Evolutionary conservation across 2,329 filamentous ascomycete genomes (phyloP).

Genomic region (Microascus cirrosus): DNA sequence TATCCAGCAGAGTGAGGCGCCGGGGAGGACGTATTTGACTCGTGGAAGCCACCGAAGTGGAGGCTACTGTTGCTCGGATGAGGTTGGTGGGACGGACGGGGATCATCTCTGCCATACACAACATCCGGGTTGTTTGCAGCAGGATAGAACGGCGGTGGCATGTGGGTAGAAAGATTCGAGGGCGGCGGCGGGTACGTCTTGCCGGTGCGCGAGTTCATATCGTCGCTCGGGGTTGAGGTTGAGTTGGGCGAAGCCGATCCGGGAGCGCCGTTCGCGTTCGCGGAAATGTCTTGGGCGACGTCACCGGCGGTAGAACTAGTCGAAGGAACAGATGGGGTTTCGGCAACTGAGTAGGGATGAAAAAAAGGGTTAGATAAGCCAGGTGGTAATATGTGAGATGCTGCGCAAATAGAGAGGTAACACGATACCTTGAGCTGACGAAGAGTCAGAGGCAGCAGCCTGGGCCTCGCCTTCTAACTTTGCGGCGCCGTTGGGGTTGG

Average conservation of each 20-base stretch:
- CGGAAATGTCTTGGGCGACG: background rate
- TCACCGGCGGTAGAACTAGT: background rate
- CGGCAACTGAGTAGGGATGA: too few species aligned
- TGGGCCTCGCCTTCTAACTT: background rate
- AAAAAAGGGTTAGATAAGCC: background rate
- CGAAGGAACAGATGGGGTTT: background rate
- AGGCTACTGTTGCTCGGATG: conserved; percentile 44
- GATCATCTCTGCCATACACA: background rate
- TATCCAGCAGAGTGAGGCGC: conserved; percentile 35
- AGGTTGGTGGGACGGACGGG: background rate
- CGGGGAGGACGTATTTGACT: conserved; percentile 48
- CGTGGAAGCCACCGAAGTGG: conserved; percentile 42
- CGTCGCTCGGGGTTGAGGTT: background rate
- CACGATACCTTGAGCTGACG: background rate
- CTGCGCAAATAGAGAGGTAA: background rate
- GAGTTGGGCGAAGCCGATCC: background rate
- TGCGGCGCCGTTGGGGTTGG: background rate
- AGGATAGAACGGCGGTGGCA: conserved; percentile 1
- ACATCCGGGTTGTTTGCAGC: background rate
- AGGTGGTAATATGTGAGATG: background rate
- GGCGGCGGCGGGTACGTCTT: background rate
- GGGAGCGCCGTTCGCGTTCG: background rate
- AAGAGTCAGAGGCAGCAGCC: background rate
- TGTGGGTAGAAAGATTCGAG: background rate
- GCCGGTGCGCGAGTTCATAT: background rate